A percentile compares a stretch with the other conserved stretches of the same genome.
These are phyloP conservation scores for Panaeolus cyanescens DNA, from an alignment of 768 basidiomycete genomes.

Conservation along the genomic window DNA sequence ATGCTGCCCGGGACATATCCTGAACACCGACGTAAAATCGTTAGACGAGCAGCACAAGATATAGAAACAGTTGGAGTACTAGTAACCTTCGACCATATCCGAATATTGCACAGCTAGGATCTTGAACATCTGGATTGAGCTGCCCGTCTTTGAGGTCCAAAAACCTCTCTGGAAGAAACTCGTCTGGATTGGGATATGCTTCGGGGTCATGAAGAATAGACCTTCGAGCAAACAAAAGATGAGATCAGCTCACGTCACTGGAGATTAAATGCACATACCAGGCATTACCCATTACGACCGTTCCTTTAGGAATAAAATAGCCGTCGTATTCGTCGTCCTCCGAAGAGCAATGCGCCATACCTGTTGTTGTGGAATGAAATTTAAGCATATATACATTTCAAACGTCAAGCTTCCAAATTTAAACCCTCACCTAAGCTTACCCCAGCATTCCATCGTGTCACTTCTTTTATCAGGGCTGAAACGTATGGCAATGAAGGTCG, in stretches of 20 bases:
- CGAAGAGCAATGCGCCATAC: conserved; percentile 22
- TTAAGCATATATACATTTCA: too few relatives aligned
- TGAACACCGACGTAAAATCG: conserved; percentile 1
- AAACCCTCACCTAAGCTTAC: too few relatives aligned
- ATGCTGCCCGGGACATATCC: conserved; percentile 38
- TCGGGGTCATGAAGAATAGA: conserved; percentile 50
- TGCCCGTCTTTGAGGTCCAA: conserved; percentile 28
- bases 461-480: conserved; percentile 18
- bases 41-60: too few relatives aligned
- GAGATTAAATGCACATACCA: conserved; percentile 18
- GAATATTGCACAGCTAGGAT: conserved; percentile 24
- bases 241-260: background rate
- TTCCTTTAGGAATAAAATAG: conserved; percentile 33
- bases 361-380: too few relatives aligned
- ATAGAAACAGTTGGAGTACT: background rate
- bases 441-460: conserved; percentile 12
- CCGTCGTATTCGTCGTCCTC: conserved; percentile 35
- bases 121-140: conserved; percentile 1
- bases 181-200: conserved; percentile 50
- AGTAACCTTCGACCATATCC: conserved; percentile 34
- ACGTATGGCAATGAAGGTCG: conserved; percentile 51
- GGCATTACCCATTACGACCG: conserved; percentile 30
- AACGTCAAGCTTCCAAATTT: too few relatives aligned
- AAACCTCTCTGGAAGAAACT: conserved; percentile 59
- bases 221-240: conserved; percentile 17